Conservation (phyloP, 495 filamentous ascomycete species). For the Tuber aestivum region DNA sequence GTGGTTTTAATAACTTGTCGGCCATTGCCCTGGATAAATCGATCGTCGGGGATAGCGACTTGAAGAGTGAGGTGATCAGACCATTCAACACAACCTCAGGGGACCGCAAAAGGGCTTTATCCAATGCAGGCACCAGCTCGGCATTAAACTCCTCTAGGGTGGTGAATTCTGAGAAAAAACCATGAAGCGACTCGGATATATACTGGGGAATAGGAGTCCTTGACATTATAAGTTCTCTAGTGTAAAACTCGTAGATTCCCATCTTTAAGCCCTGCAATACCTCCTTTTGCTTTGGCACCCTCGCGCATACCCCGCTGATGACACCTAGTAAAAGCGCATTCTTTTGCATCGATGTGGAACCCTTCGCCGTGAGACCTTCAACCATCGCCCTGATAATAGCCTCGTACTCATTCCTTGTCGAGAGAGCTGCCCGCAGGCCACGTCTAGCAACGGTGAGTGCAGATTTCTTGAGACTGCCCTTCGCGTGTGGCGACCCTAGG, state of each 20-base stretch:
- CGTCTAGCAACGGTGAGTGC: conserved; percentile 68
- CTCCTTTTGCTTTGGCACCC: conserved; percentile 54
- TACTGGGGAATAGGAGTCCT: conserved; percentile 63
- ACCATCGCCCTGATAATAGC: conserved; percentile 60
- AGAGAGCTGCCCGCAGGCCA: conserved; percentile 64
- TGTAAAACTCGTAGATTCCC: conserved; percentile 70
- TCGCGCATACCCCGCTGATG: conserved; percentile 75
- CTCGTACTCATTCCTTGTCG: conserved; percentile 50
- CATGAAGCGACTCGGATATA: conserved; percentile 64
- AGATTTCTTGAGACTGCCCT: conserved; percentile 28
- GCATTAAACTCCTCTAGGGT: conserved; percentile 66
- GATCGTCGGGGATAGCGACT: conserved; percentile 59
- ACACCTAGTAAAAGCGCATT: conserved; percentile 76
- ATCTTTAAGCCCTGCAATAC: conserved; percentile 60
- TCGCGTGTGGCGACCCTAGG: conserved; percentile 49
- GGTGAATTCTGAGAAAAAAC: conserved; percentile 77
- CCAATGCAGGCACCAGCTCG: conserved; percentile 71
- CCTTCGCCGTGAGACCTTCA: conserved; percentile 59
- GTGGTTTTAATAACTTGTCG: conserved; percentile 68
- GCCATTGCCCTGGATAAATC: conserved; percentile 71
- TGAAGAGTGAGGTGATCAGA: conserved; percentile 63
- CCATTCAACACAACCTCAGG: conserved; percentile 82
- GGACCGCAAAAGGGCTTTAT: conserved; percentile 79
- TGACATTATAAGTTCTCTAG: conserved; percentile 77
- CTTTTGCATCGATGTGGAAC: conserved; percentile 54